A percentile compares a stretch with the other conserved stretches of the same genome.
Evolutionary conservation across 331 rosid genomes (phyloP).

Genomic region (Arachis monticola): DNA sequence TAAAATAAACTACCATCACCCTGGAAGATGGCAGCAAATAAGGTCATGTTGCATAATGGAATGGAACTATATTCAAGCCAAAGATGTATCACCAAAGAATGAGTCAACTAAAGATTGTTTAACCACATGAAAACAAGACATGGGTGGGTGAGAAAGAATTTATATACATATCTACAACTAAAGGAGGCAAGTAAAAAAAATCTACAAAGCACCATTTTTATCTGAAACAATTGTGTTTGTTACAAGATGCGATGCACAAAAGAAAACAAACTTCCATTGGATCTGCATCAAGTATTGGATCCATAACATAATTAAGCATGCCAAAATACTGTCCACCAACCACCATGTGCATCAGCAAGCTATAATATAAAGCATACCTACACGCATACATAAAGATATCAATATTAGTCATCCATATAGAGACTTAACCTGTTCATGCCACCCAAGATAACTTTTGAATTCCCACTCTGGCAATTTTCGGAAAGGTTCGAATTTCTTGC

Average conservation of each 20-base stretch:
- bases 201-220: constrained; percentile 6
- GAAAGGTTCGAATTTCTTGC: constrained; percentile 85
- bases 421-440: constrained; percentile 93
- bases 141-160: background rate
- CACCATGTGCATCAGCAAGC: constrained; percentile 29
- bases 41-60: background rate
- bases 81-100: constrained; percentile 35
- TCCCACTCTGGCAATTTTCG: constrained; percentile 88
- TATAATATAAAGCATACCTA: background rate
- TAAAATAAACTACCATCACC: constrained; percentile 87
- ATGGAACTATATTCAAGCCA: constrained; percentile 17
- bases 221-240: constrained; percentile 20
- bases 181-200: constrained; percentile 4
- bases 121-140: constrained; percentile 28
- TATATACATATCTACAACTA: constrained; percentile 12
- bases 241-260: background rate
- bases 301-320: constrained; percentile 1
- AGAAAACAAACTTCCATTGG: constrained; percentile 22
- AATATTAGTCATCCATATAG: constrained; percentile 29
- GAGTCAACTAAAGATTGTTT: constrained; percentile 24
- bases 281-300: constrained; percentile 27
- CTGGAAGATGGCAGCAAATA: constrained; percentile 48
- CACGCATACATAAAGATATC: constrained; percentile 21
- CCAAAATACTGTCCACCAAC: constrained; percentile 25
- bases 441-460: constrained; percentile 91